Evolutionary conservation across 495 filamentous ascomycete genomes (phyloP), one percentile per base, ranked within the genome.

Genomic region (Tuber umbilicatum): DNA sequence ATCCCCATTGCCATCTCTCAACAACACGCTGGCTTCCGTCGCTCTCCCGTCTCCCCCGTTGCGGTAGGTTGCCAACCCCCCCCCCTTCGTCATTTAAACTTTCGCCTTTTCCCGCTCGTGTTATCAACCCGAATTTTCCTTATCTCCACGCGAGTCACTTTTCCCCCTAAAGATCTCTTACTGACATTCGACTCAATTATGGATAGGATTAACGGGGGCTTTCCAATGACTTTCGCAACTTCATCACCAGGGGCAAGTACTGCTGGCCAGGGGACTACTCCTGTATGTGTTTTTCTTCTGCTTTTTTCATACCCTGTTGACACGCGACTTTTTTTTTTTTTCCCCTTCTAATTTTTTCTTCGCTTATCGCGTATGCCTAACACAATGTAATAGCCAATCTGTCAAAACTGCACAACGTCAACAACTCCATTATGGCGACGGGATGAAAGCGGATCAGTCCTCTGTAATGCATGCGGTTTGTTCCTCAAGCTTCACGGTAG

Each of bases 401-500:
- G 95, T 83, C 93, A 97, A 83, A 99, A 99, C 85, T 99, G 95
- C 85, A 89, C 88, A 74, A 99, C 95, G 69, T 95, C 92, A 12
- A 97, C 94, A 70, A 98, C 95, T 50, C 95, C 95, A 69, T 86
- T 99, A 78, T 99, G 95, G 95, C 91, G 95, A 82, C 89, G 95
- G 82, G 95, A 99, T 87, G 95, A 99, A 86, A 88, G 90, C 73
- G 95, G 95, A 75, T 92, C 93, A 3, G 94, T 99, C n/a, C 92
- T 99, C 64, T 99, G 95, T 89, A 99, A 99, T 85, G 95, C 95
- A 74, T 99, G 95, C 84, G 95, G 95, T 70, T 85, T 99, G 60
- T 99, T 97, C 85, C 87, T 99, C 77, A 99, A 99, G 86, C 89
- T 99, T 75, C 95, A 99, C 79, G 93, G 93, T 75, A 90, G 93